Evolutionary conservation across 75 land plant species (phyloP), one percentile per base, ranked within the genome.

Genomic region (Gnetum montanum): DNA sequence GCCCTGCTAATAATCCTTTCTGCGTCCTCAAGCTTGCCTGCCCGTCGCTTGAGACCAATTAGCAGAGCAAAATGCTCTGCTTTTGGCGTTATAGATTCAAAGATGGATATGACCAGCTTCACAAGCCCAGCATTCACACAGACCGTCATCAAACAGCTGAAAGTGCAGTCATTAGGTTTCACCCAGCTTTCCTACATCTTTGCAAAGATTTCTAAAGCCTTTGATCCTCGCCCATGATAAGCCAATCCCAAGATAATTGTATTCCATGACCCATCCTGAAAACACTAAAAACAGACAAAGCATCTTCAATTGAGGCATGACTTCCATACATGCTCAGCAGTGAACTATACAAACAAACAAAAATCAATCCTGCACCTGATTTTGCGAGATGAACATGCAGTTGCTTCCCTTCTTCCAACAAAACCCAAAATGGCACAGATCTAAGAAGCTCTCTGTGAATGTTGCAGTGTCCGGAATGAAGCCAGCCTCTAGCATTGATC

Each of bases 251-350:
- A 75, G 61, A 84, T 64, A 54, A 84, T 67, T 19, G 88, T 74
- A 69, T 76, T 76, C 88, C 88, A 84, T 13, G 78, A 70, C 23
- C 73, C 43, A 60, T 67, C 3, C 59, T 41, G 54, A 84, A 84
- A 37, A 79, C 76, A n/a, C n/a, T n/a, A n/a, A n/a, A n/a, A n/a
- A n/a, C n/a, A 23, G 57, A 43, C 2, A 25, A 25, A 31, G 88
- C 77, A 38, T 63, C 51, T 3, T 35, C 65, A 1, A 79, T 27
- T 64, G 64, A 69, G 15, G 83, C 88, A 68, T 83, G 79, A 68
- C 79, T 84, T 8, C 77, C 74, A 70, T 84, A 84, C 87, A 84
- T 84, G 43, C 79, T 82, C n/a, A 84, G 46, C 30, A 84, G 77
- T 0, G 73, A 64, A 62, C 70, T 70, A 16, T 69, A n/a, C 22